These are phyloP conservation scores for Ustilago curta DNA, from an alignment of 1,284 basidiomycete genomes.

Conservation along the genomic window DNA sequence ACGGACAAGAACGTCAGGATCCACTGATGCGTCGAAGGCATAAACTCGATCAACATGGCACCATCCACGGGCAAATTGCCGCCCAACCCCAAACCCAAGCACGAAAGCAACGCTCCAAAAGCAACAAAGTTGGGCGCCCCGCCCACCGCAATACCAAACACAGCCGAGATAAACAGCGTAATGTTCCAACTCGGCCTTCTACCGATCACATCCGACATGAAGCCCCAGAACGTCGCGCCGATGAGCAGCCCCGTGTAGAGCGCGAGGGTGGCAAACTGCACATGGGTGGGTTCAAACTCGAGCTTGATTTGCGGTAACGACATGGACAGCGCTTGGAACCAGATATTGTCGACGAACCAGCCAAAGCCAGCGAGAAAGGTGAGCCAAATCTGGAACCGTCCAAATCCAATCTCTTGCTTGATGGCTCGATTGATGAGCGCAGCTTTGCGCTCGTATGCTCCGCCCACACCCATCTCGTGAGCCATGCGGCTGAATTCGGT, in stretches of 20 bases:
- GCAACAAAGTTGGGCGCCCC: conserved; percentile 74
- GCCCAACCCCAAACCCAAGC: conserved; percentile 75
- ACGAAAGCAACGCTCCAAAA: conserved; percentile 73
- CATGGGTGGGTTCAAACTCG: conserved; percentile 56
- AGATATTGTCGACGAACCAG: conserved; percentile 72
- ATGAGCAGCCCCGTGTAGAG: conserved; percentile 75
- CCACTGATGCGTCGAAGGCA: conserved; percentile 71
- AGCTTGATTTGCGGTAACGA: conserved; percentile 59
- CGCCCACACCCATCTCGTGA: conserved; percentile 57
- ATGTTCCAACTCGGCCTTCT: conserved; percentile 75
- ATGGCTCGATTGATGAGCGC: conserved; percentile 58
- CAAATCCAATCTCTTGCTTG: conserved; percentile 73
- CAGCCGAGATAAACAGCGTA: conserved; percentile 74
- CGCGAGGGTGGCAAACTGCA: conserved; percentile 70
- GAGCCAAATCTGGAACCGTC: conserved; percentile 75
- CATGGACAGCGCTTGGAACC: conserved; percentile 62
- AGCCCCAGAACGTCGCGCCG: conserved; percentile 75
- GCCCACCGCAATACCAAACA: conserved; percentile 76
- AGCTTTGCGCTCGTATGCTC: conserved; percentile 61
- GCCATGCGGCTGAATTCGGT: conserved; percentile 51
- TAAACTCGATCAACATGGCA: conserved; percentile 64
- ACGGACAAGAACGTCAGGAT: conserved; percentile 76
- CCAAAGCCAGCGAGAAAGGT: conserved; percentile 75
- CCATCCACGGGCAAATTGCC: conserved; percentile 71
- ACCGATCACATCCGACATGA: conserved; percentile 70